Evolutionary conservation across 208 protist genomes (phyloP).

Genomic region (Blechomonas ayalai): DNA sequence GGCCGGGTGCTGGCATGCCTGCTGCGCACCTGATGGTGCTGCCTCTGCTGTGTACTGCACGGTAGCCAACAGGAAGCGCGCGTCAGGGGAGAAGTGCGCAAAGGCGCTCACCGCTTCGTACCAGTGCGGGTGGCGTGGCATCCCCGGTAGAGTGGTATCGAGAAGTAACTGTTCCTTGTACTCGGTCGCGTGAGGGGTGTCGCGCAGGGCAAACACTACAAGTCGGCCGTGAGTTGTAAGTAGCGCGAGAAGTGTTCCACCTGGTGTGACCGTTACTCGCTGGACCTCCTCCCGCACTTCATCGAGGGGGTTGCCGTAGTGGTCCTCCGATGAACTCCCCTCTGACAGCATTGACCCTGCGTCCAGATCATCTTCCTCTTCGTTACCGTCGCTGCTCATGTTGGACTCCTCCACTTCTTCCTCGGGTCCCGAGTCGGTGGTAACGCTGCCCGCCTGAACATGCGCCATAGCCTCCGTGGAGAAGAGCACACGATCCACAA

Average conservation of each 20-base stretch:
- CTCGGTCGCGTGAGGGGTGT: neutral
- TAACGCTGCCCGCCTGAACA: neutral
- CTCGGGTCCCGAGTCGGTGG: neutral
- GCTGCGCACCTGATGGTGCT: constrained; percentile 7
- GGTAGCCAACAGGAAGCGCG: constrained; percentile 47
- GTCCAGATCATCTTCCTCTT: constrained; percentile 12
- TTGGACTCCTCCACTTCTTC: neutral
- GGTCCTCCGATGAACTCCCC: constrained; percentile 29
- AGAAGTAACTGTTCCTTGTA: constrained; percentile 49
- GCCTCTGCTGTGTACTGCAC: constrained; percentile 34
- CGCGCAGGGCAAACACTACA: constrained; percentile 36
- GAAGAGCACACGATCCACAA: neutral
- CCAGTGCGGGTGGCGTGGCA: constrained; percentile 34
- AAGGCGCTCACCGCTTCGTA: constrained; percentile 46
- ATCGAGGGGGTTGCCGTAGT: constrained; percentile 35
- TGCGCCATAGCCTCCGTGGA: neutral
- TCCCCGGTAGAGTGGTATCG: constrained; percentile 20
- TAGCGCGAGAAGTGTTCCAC: constrained; percentile 50
- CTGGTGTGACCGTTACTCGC: constrained; percentile 37
- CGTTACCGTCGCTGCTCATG: neutral
- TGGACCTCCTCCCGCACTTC: constrained; percentile 64
- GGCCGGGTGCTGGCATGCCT: neutral
- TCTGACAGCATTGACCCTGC: constrained; percentile 13
- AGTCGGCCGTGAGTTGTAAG: constrained; percentile 59
- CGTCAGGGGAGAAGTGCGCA: constrained; percentile 48